A percentile compares a stretch with the other conserved stretches of the same genome.
phyloP scores from a whole-genome alignment of 2,329 filamentous ascomycete genomes.

The Apiospora malaysiana region DNA sequence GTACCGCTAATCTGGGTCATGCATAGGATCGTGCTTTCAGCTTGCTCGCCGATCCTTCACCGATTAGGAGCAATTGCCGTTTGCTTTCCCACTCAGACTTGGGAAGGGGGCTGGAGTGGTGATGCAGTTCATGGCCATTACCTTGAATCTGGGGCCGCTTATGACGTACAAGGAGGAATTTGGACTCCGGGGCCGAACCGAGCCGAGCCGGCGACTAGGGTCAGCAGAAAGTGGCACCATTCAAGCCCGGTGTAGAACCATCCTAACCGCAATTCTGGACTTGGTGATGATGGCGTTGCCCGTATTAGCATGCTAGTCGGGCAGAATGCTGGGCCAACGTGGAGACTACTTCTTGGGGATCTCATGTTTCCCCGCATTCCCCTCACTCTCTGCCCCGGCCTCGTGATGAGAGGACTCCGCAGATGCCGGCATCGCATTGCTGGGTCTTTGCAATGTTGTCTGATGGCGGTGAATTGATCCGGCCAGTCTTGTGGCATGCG shows the following conservation, averaged over 20 bases:
- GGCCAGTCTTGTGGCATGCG: neutral
- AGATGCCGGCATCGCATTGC: neutral
- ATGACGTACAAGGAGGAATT: neutral
- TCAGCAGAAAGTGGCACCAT: neutral
- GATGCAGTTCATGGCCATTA: no score
- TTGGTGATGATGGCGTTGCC: neutral
- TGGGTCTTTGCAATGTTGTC: neutral
- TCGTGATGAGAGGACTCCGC: neutral
- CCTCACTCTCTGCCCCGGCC: neutral
- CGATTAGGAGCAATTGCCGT: neutral
- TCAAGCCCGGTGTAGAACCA: neutral
- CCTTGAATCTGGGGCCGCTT: no score
- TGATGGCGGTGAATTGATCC: neutral
- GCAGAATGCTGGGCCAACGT: neutral
- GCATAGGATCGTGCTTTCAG: neutral
- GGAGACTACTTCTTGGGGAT: neutral
- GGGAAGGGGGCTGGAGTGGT: no score
- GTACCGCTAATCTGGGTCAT: no score
- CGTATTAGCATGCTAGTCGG: neutral
- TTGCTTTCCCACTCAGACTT: no score
- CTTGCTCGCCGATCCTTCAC: neutral
- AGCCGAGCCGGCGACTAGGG: neutral
- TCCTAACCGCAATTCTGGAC: neutral
- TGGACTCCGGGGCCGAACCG: neutral
- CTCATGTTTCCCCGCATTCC: slow-evolving; percentile 5